Percentiles rank a stretch among this genome's conserved stretches.
Conservation (phyloP, 208 protist species). For the Trypanosoma caninum region DNA sequence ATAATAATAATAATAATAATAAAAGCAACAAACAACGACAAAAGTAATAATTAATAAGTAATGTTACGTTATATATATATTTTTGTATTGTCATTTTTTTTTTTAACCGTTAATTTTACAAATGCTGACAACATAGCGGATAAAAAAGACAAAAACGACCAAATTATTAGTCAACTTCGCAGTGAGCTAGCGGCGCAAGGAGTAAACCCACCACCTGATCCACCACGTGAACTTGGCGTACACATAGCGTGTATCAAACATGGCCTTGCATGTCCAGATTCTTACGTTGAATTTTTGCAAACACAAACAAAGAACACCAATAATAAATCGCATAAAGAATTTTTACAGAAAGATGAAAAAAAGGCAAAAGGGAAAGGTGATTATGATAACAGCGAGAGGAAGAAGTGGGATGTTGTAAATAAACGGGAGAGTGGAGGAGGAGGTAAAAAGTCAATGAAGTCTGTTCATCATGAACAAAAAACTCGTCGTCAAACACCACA, state of each 20-base stretch:
- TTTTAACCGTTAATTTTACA: not conserved
- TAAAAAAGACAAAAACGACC: constrained; percentile 13
- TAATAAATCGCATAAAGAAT: not conserved
- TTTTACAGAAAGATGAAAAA: not conserved
- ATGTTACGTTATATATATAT: not conserved
- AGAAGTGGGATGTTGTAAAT: not conserved
- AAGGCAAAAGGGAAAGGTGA: not conserved
- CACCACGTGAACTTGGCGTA: constrained; percentile 44
- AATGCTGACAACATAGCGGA: not conserved
- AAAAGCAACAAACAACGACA: not conserved
- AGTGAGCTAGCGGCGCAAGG: constrained; percentile 1
- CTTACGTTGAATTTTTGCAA: constrained; percentile 56
- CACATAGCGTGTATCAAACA: constrained; percentile 63
- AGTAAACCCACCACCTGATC: constrained; percentile 24
- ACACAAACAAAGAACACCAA: constrained; percentile 1
- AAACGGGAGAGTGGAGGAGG: too few species aligned
- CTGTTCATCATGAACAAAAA: not conserved
- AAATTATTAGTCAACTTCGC: constrained; percentile 7
- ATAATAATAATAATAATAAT: not conserved
- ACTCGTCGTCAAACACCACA: not conserved
- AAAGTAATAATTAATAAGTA: not conserved
- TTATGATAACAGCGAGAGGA: not conserved
- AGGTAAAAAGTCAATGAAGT: too few species aligned
- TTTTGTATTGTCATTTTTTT: not conserved
- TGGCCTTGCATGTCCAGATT: constrained; percentile 44